Conservation (phyloP, 495 filamentous ascomycete genomes). For the Hyaloscypha hepaticicola region DNA sequence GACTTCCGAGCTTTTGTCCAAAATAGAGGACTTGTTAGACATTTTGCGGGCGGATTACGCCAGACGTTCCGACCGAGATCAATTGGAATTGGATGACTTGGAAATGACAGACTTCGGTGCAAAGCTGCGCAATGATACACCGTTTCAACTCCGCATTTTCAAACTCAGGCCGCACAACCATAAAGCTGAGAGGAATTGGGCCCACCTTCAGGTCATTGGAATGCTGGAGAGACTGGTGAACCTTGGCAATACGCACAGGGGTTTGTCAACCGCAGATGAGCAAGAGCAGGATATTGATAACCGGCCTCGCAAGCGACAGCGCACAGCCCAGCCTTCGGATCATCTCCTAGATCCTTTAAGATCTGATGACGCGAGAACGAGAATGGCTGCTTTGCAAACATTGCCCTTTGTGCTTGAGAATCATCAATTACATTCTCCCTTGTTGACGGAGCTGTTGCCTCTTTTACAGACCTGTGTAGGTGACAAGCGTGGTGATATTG, state of each 20-base stretch:
- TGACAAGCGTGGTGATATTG: conserved; percentile 34
- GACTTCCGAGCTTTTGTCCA: conserved; percentile 24
- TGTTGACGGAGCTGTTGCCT: conserved; percentile 36
- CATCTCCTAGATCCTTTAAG: conserved; percentile 62
- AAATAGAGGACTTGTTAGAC: conserved; percentile 56
- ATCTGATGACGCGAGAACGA: conserved; percentile 52
- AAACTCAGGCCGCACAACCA: conserved; percentile 41
- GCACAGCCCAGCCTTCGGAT: conserved; percentile 54
- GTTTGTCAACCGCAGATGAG: conserved; percentile 21
- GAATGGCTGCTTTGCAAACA: conserved; percentile 72
- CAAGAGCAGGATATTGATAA: conserved; percentile 29
- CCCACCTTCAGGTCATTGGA: conserved; percentile 48
- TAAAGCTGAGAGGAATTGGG: conserved; percentile 54
- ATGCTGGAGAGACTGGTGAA: conserved; percentile 45
- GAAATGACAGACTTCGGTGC: conserved; percentile 48
- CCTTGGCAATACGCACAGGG: conserved; percentile 22
- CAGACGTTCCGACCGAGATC: conserved; percentile 64
- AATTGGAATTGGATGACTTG: conserved; percentile 75
- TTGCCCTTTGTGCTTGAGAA: conserved; percentile 59
- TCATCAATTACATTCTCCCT: conserved; percentile 8
- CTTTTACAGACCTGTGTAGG: conserved; percentile 29
- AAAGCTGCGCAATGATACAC: conserved; percentile 36
- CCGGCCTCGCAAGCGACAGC: conserved; percentile 62
- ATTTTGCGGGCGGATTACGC: conserved; percentile 71
- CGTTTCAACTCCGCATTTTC: conserved; percentile 44